These are phyloP conservation scores for Aspergillus jensenii DNA, from an alignment of 2,329 filamentous ascomycete species.

Conservation along the genomic window DNA sequence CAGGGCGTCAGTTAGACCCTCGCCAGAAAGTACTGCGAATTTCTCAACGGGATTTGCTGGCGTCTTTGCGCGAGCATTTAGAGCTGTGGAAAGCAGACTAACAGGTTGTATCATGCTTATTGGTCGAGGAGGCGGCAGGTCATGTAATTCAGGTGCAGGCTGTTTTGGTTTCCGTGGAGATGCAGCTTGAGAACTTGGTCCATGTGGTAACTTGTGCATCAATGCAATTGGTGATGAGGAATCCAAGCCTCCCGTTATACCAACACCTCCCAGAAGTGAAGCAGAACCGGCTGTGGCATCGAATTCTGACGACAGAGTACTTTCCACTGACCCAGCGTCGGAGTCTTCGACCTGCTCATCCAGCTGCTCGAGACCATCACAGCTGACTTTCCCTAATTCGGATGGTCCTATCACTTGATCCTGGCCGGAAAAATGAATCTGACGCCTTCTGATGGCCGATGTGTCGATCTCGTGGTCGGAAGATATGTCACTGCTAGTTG, in stretches of 20 bases:
- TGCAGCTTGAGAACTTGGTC: constrained; percentile 32
- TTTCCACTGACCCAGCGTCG: constrained; percentile 49
- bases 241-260: constrained; percentile 43
- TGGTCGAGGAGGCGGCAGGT: constrained; percentile 60
- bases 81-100: constrained; percentile 58
- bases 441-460: constrained; percentile 53
- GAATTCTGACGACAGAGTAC: constrained; percentile 55
- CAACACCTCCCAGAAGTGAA: constrained; percentile 56
- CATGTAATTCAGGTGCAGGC: constrained; percentile 53
- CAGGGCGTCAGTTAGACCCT: constrained; percentile 59
- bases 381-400: constrained; percentile 26
- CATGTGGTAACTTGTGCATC: constrained; percentile 40
- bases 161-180: constrained; percentile 55
- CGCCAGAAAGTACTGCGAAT: constrained; percentile 61
- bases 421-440: constrained; percentile 48
- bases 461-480: constrained; percentile 63
- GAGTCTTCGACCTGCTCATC: constrained; percentile 48
- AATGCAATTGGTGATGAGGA: constrained; percentile 52
- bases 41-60: constrained; percentile 62
- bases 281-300: constrained; percentile 56
- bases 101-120: constrained; percentile 59
- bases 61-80: constrained; percentile 57
- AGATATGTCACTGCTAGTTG: constrained; percentile 66
- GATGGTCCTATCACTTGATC: constrained; percentile 37
- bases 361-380: constrained; percentile 31